A percentile compares a stretch with the other conserved stretches of the same genome.
Evolutionary conservation across 2,329 filamentous ascomycete species (phyloP).

Genomic region (Microcyclosporella mali): DNA sequence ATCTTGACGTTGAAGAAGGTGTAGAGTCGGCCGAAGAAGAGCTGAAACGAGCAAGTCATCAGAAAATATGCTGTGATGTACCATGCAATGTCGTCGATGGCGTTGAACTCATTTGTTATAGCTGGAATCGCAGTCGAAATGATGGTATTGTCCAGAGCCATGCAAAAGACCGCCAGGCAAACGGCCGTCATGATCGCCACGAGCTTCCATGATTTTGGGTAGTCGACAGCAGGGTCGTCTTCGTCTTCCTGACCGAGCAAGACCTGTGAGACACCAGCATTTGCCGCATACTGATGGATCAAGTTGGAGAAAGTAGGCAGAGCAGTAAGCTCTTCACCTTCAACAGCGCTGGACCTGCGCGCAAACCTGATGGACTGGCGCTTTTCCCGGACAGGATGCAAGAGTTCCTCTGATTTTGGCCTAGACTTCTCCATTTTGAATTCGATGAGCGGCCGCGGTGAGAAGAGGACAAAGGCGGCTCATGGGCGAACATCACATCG

Average conservation of each 20-base stretch:
- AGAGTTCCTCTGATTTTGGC: too few species aligned
- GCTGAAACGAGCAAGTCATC: slow-evolving; percentile 37
- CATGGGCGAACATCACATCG: too few species aligned
- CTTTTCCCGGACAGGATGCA: too few species aligned
- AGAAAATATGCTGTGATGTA: slow-evolving; percentile 44
- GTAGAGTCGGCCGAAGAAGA: slow-evolving; percentile 44
- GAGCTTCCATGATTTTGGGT: slow-evolving; percentile 31
- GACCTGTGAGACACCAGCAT: too few species aligned
- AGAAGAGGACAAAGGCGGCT: too few species aligned
- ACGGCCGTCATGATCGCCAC: slow-evolving; percentile 33
- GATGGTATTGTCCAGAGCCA: slow-evolving; percentile 42
- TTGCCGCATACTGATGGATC: too few species aligned
- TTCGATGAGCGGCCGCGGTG: too few species aligned
- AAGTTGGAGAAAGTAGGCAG: too few species aligned
- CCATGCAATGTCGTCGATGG: slow-evolving; percentile 42
- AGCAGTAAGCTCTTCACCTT: too few species aligned
- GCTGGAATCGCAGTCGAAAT: slow-evolving; percentile 44
- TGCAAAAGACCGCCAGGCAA: slow-evolving; percentile 32
- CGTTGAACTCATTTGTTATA: slow-evolving; percentile 44
- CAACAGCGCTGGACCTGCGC: too few species aligned
- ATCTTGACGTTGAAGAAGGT: slow-evolving; percentile 44
- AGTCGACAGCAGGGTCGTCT: slow-evolving; percentile 29
- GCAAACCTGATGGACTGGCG: too few species aligned
- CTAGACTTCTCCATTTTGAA: too few species aligned
- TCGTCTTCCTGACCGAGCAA: neutral